These are phyloP conservation scores for Colletotrichum higginsianum DNA, from an alignment of 2,329 filamentous ascomycete genomes.

Conservation along the genomic window DNA sequence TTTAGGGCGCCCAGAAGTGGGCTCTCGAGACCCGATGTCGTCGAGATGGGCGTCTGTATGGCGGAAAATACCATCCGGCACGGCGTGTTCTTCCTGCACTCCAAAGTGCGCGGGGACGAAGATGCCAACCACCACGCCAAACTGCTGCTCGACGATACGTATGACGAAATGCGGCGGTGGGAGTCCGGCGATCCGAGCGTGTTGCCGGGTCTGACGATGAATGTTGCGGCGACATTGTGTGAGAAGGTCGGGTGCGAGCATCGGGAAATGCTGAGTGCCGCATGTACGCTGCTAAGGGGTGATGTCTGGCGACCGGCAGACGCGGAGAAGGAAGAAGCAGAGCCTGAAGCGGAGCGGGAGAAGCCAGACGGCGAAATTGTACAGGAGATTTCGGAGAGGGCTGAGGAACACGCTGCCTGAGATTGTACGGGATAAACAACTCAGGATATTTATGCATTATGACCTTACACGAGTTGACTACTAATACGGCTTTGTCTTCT, in stretches of 20 bases:
- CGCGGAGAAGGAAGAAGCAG: not conserved
- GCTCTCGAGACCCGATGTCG: slow-evolving; percentile 20
- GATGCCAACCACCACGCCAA: slow-evolving; percentile 31
- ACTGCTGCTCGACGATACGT: slow-evolving; percentile 37
- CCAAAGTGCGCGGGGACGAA: slow-evolving; percentile 25
- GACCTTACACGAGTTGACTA: slow-evolving; percentile 8
- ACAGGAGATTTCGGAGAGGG: not conserved
- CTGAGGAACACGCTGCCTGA: not conserved
- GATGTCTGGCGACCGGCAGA: slow-evolving; percentile 26
- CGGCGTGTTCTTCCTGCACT: slow-evolving; percentile 40
- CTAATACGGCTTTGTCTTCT: too few species aligned
- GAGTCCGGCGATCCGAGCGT: slow-evolving; percentile 36
- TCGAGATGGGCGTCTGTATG: slow-evolving; percentile 40
- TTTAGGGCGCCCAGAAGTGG: slow-evolving; percentile 23
- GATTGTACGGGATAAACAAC: not conserved
- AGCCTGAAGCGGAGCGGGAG: slow-evolving; percentile 9
- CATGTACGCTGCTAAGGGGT: slow-evolving; percentile 31
- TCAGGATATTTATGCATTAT: slow-evolving; percentile 27
- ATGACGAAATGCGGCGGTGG: slow-evolving; percentile 40
- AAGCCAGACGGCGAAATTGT: slow-evolving; percentile 11
- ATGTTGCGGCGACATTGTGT: slow-evolving; percentile 19
- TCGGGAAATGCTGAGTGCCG: slow-evolving; percentile 23
- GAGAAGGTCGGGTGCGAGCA: slow-evolving; percentile 32
- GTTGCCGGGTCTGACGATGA: slow-evolving; percentile 42
- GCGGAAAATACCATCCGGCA: slow-evolving; percentile 41